Evolutionary conservation across 441 rosid genomes (phyloP), one percentile per base, ranked within the genome.

Genomic region (Kokia cookei): DNA sequence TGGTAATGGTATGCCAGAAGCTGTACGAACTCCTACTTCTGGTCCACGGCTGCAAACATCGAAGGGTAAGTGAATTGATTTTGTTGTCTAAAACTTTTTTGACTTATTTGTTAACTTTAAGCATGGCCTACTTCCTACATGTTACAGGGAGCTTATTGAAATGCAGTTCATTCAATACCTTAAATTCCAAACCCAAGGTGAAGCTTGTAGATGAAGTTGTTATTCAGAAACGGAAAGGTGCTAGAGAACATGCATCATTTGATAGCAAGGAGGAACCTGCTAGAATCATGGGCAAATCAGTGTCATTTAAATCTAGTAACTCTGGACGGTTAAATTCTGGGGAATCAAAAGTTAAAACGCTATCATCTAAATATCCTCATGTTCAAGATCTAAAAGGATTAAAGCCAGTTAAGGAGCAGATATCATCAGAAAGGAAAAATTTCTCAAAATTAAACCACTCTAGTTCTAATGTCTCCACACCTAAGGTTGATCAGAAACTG

Each of bases 161-260:
- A 86, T 91, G 97, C 77, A 90, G 82, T 73, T 96, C 98, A 32
- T 94, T 90, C 85, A 93, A 75, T 79, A 75, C 84, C 37, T 69
- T 81, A 19, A 84, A 79, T 83, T 82, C 86, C 67, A 91, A 88
- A 82, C 84, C 89, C 3, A 96, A 89, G 85, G 85, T 87, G 81
- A 89, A 87, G 84, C 87, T 78, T 76, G 84, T 82, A 24, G 93
- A 90, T 75, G 97, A 89, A 80, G 85, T 79, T 76, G 63, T 82
- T 81, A 80, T 82, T 79, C 90, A 79, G 73, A 88, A 86, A 83
- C 89, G 74, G 74, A 96, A 84, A 84, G 80, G 79, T 51, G 70
- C 69, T 45, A 87, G 87, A 83, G 91, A 86, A 66, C 77, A 72
- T 78, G 42, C 79, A 40, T 77, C 87, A 40, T 57, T 74, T 79